Evolutionary conservation across 108 stramenopile genomes (phyloP).

Genomic region (Conticribra guillardii): DNA sequence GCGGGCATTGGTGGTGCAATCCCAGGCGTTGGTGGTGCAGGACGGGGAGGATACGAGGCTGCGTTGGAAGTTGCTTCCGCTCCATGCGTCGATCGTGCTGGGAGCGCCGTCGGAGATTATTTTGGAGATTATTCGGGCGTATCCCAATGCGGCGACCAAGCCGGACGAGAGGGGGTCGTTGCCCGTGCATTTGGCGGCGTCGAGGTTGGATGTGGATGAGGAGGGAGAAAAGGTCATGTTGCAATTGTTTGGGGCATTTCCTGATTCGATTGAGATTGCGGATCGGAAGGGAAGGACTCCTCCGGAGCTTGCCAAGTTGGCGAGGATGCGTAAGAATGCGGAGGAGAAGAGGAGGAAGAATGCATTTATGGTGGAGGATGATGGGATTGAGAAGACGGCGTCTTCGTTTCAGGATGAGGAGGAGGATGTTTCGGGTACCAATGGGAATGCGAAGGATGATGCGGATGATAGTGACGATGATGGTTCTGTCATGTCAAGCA

Average conservation of each 20-base stretch:
- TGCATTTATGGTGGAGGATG: not conserved
- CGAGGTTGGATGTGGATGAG: constrained; percentile 46
- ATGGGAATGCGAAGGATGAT: not conserved
- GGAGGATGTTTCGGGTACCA: not conserved
- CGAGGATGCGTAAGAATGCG: constrained; percentile 37
- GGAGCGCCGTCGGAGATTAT: constrained; percentile 45
- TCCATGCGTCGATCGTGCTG: constrained; percentile 51
- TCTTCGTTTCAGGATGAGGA: not conserved
- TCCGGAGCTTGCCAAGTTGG: constrained; percentile 45
- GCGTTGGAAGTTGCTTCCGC: constrained; percentile 50
- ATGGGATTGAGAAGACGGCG: constrained; percentile 18
- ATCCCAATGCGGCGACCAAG: constrained; percentile 42
- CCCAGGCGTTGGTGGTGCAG: constrained; percentile 18
- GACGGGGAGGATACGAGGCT: constrained; percentile 27
- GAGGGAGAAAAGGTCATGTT: constrained; percentile 49
- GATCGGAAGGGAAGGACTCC: constrained; percentile 53
- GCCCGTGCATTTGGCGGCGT: constrained; percentile 51
- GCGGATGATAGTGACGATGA: constrained; percentile 27
- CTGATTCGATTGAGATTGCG: constrained; percentile 44
- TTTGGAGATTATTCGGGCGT: constrained; percentile 31
- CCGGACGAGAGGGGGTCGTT: constrained; percentile 44
- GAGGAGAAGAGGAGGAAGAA: constrained; percentile 36
- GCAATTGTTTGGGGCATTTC: constrained; percentile 41
- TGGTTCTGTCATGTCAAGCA: constrained; percentile 37
- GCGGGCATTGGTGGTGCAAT: constrained; percentile 18